Conservation (phyloP, 768 basidiomycete genomes). For the Saitozyma sp. region DNA sequence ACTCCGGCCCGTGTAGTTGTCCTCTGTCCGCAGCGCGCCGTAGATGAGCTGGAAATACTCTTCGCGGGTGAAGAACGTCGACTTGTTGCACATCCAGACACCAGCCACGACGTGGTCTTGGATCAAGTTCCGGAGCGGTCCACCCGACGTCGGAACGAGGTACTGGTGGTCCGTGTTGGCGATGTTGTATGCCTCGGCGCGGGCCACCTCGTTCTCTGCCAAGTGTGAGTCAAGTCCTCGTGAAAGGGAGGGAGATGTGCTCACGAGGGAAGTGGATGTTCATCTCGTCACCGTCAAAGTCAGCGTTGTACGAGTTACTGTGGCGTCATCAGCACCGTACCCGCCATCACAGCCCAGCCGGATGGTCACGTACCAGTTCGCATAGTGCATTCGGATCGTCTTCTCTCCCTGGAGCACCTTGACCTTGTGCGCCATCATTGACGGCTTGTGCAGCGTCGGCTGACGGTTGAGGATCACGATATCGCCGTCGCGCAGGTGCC, state of each 20-base stretch:
- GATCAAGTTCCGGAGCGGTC: conserved; percentile 93
- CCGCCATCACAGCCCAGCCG: background rate
- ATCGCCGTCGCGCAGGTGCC: conserved; percentile 92
- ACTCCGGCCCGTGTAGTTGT: conserved; percentile 62
- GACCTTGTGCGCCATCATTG: conserved; percentile 98
- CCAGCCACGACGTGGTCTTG: conserved; percentile 99
- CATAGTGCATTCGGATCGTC: conserved; percentile 99
- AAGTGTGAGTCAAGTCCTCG: conserved; percentile 4
- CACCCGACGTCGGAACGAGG: conserved; percentile 96
- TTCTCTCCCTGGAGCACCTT: conserved; percentile 91
- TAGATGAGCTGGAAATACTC: conserved; percentile 96
- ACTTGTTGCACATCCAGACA: conserved; percentile 98
- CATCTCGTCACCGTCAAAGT: conserved; percentile 98
- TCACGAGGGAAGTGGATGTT: conserved; percentile 98
- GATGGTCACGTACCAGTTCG: conserved; percentile 72
- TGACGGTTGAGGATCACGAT: conserved; percentile 94
- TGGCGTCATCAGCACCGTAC: conserved; percentile 28
- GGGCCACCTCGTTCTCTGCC: conserved; percentile 87
- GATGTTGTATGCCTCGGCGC: conserved; percentile 89
- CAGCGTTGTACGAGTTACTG: conserved; percentile 95
- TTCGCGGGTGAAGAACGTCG: conserved; percentile 90
- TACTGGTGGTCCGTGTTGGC: conserved; percentile 99
- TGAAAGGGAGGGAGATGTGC: conserved; percentile 53
- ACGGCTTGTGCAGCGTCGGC: conserved; percentile 96
- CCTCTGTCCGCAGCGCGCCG: conserved; percentile 88